These are phyloP conservation scores for Tetrahymena malaccensis DNA, from an alignment of 73 alveolate genomes.

Conservation along the genomic window DNA sequence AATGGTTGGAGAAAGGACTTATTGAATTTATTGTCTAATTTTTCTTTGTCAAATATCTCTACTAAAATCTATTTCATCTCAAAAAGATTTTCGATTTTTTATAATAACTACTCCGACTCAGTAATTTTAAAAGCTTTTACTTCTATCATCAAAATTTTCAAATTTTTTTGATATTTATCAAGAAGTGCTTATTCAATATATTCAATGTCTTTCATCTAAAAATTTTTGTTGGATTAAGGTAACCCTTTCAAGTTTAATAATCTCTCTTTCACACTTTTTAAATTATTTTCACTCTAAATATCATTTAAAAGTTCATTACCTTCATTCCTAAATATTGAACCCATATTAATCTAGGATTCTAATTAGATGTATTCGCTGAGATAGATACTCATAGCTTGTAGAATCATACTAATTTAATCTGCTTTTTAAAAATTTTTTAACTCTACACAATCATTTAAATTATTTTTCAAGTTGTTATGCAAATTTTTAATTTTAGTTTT, in stretches of 20 bases:
- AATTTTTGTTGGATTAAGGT: neutral
- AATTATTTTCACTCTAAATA: no score
- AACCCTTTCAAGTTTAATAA: neutral
- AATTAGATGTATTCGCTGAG: neutral
- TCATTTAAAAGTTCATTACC: neutral
- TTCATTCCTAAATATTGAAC: neutral
- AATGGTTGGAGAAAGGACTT: neutral
- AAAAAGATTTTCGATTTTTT: neutral
- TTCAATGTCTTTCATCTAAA: neutral
- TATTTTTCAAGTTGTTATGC: neutral
- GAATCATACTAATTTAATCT: neutral
- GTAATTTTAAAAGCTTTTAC: neutral
- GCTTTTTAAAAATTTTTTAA: neutral
- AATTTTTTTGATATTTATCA: neutral
- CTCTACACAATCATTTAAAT: neutral
- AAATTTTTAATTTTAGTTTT: no score
- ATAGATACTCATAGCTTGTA: neutral
- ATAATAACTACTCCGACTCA: neutral
- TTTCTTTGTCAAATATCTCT: neutral
- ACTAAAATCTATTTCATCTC: neutral
- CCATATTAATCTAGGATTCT: neutral
- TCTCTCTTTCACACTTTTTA: neutral
- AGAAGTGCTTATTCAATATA: neutral
- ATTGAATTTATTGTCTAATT: neutral
- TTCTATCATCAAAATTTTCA: neutral